Conservation (phyloP, 2,329 filamentous ascomycete genomes). For the Fusarium multiceps region DNA sequence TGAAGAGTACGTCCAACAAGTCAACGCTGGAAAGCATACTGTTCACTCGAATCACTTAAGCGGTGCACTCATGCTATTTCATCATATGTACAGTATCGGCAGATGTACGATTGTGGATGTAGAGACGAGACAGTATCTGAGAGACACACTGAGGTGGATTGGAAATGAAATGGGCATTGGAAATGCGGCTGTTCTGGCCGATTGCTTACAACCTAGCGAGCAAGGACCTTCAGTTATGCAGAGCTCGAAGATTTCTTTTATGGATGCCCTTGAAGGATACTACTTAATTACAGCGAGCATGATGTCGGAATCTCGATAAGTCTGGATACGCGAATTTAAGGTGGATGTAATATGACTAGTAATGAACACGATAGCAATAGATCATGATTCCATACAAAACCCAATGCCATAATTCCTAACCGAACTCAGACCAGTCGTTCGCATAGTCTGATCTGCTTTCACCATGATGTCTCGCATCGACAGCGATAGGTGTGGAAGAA, state of each 20-base stretch:
- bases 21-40: background rate
- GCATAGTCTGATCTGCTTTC: too few relatives aligned
- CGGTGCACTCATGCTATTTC: background rate
- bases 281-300: conserved; percentile 17
- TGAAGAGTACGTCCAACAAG: background rate
- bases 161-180: conserved; percentile 13
- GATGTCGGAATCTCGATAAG: conserved; percentile 3
- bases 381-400: background rate
- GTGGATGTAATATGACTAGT: background rate
- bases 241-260: background rate
- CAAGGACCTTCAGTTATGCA: conserved; percentile 12
- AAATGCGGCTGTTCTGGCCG: background rate
- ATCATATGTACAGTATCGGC: conserved; percentile 9
- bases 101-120: conserved; percentile 4
- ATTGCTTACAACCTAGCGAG: background rate
- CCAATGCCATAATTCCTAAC: background rate
- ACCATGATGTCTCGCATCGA: too few relatives aligned
- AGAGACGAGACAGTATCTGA: background rate
- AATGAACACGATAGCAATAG: background rate
- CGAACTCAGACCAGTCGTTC: background rate
- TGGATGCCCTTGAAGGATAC: conserved; percentile 21
- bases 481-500: too few relatives aligned
- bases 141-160: background rate
- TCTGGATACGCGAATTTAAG: rapidly evolving
- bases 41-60: background rate